phyloP scores from a whole-genome alignment of 2,329 filamentous ascomycete genomes.

The Paraconiothyrium sp. region DNA sequence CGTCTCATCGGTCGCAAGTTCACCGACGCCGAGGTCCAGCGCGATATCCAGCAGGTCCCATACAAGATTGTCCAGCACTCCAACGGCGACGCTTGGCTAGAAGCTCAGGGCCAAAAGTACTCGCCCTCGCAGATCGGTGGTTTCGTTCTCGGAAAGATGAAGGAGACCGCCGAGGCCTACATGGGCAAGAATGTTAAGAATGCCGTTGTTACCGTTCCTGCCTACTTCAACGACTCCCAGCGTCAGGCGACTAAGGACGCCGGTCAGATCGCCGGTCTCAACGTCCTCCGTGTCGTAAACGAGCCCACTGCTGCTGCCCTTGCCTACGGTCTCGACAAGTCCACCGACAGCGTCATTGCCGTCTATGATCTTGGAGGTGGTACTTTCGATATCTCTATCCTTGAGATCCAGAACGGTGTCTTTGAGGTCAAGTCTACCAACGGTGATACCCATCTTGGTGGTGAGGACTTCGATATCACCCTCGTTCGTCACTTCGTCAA shows the following conservation, averaged over 20 bases:
- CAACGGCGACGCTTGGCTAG: slow-evolving; percentile 96
- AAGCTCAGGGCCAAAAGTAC: slow-evolving; percentile 93
- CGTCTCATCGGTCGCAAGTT: slow-evolving; percentile 98
- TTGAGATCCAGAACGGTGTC: slow-evolving; percentile 96
- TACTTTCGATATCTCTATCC: slow-evolving; percentile 98
- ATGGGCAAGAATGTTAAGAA: slow-evolving; percentile 92
- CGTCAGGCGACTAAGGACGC: slow-evolving; percentile 98
- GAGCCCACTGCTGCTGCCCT: slow-evolving; percentile 96
- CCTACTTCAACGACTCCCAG: slow-evolving; percentile 99
- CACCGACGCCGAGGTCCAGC: slow-evolving; percentile 91
- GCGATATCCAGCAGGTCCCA: slow-evolving; percentile 95
- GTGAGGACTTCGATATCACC: slow-evolving; percentile 96
- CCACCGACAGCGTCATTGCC: slow-evolving; percentile 86
- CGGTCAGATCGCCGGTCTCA: slow-evolving; percentile 93
- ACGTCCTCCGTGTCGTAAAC: slow-evolving; percentile 97
- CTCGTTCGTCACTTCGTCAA: slow-evolving; percentile 93
- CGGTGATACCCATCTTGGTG: slow-evolving; percentile 97
- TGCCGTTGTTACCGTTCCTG: slow-evolving; percentile 94
- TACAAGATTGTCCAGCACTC: slow-evolving; percentile 98
- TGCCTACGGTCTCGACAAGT: slow-evolving; percentile 96
- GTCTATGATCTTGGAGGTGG: slow-evolving; percentile 98
- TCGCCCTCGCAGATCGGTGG: slow-evolving; percentile 98
- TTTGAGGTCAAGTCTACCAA: slow-evolving; percentile 99
- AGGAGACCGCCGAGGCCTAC: slow-evolving; percentile 96
- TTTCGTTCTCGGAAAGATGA: slow-evolving; percentile 98